Base-by-base conservation (phyloP, 2,329 filamentous ascomycete genomes). In the Penicillium concentricum region DNA sequence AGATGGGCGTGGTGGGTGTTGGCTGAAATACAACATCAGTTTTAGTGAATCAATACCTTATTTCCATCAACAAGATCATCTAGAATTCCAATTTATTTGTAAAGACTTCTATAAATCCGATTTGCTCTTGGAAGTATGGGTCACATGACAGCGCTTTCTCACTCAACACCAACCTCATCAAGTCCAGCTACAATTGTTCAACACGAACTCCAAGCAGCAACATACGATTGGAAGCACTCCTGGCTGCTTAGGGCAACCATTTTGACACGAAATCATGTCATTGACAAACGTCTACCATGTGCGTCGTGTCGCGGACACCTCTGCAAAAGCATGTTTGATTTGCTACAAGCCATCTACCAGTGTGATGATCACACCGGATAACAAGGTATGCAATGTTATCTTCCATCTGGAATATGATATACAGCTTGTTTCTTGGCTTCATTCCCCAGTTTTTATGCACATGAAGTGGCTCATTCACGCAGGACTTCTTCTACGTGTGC, bases 401-500 rank as follows among this genome's bases (percentile, higher is more conserved):
- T 20, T 5, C 2, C 3, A 20, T 35, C 4, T 35, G 4, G 10
- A 2, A 3, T 18, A 22, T 16, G 22, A 3, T 13, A 4, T 16
- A 28, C 8, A n/a, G 2, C n/a, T 42, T 20, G 24, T 34, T 26
- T 44, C 18, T 47, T 22, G 2, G 9, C 35, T 28, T 9, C 0
- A 7, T 20, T 5, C 30, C 13, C 35, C 12, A 3, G 35, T 42
- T 16, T 37, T 18, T 35, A 28, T 53, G 3, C 7, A 35, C 26
- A 5, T 16, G 1, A 26, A 35, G 15, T 32, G 10, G 30, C 56
- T 65, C 18, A 62, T 24, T 20, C 12, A 41, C 20, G 16, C 46
- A 87, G 85, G 92, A 96, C 72, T 95, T 92, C 76, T 97, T 99
- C 78, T 97, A 95, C 72, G 84, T 95, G 43, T 99, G 94, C 67